phyloP scores from a whole-genome alignment of 2,329 filamentous ascomycete species.

The Hymenoscyphus occultus region DNA sequence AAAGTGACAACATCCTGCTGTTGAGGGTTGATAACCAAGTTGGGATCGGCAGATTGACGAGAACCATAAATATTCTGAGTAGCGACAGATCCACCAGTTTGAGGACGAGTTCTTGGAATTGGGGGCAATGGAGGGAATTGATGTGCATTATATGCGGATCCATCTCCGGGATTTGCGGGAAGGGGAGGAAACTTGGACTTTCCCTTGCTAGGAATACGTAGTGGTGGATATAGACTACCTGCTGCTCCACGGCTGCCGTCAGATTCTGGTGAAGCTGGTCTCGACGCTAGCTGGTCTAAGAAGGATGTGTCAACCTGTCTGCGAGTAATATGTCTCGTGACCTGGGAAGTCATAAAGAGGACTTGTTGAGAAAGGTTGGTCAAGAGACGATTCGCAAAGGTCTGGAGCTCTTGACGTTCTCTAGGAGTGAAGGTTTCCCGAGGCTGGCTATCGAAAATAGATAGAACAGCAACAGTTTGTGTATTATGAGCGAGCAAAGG shows the following conservation, averaged over 20 bases:
- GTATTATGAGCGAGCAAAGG: slow-evolving; percentile 36
- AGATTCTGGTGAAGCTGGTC: neutral
- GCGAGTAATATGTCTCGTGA: neutral
- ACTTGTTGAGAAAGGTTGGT: slow-evolving; percentile 13
- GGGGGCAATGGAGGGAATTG: too few species aligned
- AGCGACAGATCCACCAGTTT: neutral
- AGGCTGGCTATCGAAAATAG: slow-evolving; percentile 33
- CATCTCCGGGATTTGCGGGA: too few species aligned
- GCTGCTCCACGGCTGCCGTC: neutral
- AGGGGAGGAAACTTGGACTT: too few species aligned
- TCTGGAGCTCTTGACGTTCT: slow-evolving; percentile 32
- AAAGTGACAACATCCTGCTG: slow-evolving; percentile 7
- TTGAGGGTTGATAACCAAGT: neutral
- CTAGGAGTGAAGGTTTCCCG: slow-evolving; percentile 29
- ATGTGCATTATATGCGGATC: too few species aligned
- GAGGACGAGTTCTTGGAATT: too few species aligned
- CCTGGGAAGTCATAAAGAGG: neutral
- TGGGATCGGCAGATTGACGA: neutral
- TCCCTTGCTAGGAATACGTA: neutral
- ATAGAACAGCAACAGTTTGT: slow-evolving; percentile 35
- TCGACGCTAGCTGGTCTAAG: neutral
- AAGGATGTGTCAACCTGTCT: neutral
- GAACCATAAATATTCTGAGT: neutral
- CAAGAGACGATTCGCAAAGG: slow-evolving; percentile 27
- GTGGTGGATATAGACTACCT: neutral